A percentile compares a stretch with the other conserved stretches of the same genome.
Evolutionary conservation across 192 early-diverging fungal genomes (phyloP).

Genomic region (Rhizophlyctis rosea): DNA sequence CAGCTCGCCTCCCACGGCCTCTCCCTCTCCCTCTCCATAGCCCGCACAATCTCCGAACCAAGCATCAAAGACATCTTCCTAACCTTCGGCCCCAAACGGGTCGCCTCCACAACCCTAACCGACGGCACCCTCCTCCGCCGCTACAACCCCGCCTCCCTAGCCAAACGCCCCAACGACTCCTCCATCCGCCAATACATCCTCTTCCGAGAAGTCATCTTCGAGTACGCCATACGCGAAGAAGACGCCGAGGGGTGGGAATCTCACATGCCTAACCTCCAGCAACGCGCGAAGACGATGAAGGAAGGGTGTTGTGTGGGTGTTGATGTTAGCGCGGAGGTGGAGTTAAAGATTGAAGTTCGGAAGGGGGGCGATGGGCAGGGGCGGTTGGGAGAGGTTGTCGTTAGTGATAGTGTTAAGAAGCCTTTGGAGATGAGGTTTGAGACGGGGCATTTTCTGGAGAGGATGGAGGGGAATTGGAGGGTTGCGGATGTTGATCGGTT

Average conservation of each 20-base stretch:
- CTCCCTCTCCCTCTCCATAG: too few species aligned
- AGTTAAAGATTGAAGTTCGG: neutral
- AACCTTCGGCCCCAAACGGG: constrained; percentile 8
- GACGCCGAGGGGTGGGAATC: neutral
- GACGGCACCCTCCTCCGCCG: constrained; percentile 9
- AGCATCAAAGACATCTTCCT: constrained; percentile 21
- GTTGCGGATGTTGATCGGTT: constrained; percentile 15
- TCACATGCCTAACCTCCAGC: neutral
- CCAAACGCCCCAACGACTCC: neutral
- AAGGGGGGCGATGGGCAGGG: neutral
- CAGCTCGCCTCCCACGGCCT: neutral
- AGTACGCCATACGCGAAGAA: neutral
- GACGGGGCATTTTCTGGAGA: constrained; percentile 8
- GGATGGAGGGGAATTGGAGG: constrained; percentile 10
- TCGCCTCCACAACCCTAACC: constrained; percentile 5
- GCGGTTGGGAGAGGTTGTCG: neutral
- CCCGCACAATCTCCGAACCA: too few species aligned
- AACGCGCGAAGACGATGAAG: neutral
- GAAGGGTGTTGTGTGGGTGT: constrained; percentile 12
- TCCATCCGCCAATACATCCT: too few species aligned
- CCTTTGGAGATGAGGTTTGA: constrained; percentile 10
- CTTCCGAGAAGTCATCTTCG: constrained; percentile 22
- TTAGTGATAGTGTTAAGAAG: neutral
- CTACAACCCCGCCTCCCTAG: constrained; percentile 16
- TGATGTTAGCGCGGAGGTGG: constrained; percentile 1